Percentiles rank a stretch among this genome's conserved stretches.
phyloP scores from a whole-genome alignment of 2,329 filamentous ascomycete genomes.

The Myriosclerotinia scirpicola region DNA sequence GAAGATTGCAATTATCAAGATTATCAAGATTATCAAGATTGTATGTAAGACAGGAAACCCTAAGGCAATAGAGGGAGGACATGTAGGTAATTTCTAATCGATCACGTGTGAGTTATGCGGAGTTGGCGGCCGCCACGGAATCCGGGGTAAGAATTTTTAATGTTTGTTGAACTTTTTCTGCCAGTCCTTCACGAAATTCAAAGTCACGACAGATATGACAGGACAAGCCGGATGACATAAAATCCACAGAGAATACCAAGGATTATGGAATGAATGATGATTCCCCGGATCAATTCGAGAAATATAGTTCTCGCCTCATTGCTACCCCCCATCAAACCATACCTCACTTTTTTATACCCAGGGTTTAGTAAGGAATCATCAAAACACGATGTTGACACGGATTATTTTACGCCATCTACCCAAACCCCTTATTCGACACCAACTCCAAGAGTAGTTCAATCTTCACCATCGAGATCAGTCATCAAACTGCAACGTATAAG shows the following conservation, averaged over 20 bases:
- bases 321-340: not conserved
- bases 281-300: not conserved
- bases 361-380: not conserved
- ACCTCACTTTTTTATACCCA: not conserved
- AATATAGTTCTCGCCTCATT: not conserved
- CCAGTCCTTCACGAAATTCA: not conserved
- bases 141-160: not conserved
- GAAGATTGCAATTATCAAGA: too few species aligned
- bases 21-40: not conserved
- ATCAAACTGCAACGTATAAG: too few species aligned
- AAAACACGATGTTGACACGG: not conserved
- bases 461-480: not conserved
- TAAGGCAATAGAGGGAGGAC: not conserved
- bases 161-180: not conserved
- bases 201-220: not conserved
- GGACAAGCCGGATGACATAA: not conserved
- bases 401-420: not conserved
- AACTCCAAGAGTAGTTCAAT: not conserved
- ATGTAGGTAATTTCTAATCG: not conserved
- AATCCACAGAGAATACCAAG: not conserved
- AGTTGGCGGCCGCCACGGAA: not conserved
- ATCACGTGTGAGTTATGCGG: not conserved
- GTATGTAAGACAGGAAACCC: not conserved
- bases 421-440: too few species aligned
- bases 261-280: not conserved